phyloP scores from a whole-genome alignment of 352 stramenopile genomes.

The Detonula confervacea region DNA sequence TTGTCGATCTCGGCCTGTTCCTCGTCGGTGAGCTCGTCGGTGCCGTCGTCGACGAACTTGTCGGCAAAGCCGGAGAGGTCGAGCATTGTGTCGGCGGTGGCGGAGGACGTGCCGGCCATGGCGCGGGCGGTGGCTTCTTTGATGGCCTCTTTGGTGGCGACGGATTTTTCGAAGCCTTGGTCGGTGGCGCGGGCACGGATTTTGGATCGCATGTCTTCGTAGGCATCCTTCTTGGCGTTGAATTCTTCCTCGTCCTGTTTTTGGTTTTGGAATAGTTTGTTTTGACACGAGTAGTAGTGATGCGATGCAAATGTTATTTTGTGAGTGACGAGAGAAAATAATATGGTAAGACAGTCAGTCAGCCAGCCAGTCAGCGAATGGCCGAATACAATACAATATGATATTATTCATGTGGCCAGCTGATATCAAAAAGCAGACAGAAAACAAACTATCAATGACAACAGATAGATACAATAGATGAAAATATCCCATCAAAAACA shows the following conservation, averaged over 20 bases:
- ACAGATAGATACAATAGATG: too few relatives aligned
- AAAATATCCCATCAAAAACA: too few relatives aligned
- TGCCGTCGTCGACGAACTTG: too few relatives aligned
- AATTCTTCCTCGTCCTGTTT: constrained; percentile 61
- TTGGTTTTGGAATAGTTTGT: neutral
- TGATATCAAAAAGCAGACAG: too few relatives aligned
- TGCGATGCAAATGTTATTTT: neutral
- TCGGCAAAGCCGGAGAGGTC: too few relatives aligned
- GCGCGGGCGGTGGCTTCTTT: constrained; percentile 60
- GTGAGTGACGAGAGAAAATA: too few relatives aligned
- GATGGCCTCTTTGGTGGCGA: constrained; percentile 53
- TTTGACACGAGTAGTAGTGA: neutral
- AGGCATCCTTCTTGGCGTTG: constrained; percentile 55
- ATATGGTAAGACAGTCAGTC: too few relatives aligned
- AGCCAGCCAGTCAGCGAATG: too few relatives aligned
- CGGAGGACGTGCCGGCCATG: constrained; percentile 37
- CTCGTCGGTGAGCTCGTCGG: constrained; percentile 76
- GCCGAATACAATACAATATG: too few relatives aligned
- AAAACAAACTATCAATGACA: too few relatives aligned
- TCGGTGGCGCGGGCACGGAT: constrained; percentile 62
- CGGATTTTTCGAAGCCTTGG: constrained; percentile 70
- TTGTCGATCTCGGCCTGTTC: constrained; percentile 77
- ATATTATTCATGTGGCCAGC: too few relatives aligned
- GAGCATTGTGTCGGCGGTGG: too few relatives aligned
- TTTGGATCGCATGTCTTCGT: constrained; percentile 64